These are phyloP conservation scores for Trichosporon sp. DNA, from an alignment of 1,284 basidiomycete species.

Conservation along the genomic window DNA sequence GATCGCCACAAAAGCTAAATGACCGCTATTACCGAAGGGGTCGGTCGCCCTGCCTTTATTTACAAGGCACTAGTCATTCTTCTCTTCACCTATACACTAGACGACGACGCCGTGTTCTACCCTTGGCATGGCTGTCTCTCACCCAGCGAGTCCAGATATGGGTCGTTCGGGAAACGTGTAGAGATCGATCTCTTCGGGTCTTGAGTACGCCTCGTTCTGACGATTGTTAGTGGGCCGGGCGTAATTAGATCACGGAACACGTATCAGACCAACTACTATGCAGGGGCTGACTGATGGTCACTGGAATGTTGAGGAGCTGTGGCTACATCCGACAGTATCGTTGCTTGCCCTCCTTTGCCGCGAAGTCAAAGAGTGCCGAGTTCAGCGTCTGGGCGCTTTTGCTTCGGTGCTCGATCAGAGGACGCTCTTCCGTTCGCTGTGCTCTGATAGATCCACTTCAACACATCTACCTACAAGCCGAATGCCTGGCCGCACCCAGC, in stretches of 20 bases:
- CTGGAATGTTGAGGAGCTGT: too few relatives aligned
- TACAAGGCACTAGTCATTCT: background rate
- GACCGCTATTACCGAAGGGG: background rate
- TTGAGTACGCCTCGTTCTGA: conserved; percentile 45
- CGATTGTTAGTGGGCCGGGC: conserved; percentile 32
- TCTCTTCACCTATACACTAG: conserved; percentile 26
- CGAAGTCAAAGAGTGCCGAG: too few relatives aligned
- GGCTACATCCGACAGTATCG: too few relatives aligned
- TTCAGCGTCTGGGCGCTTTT: too few relatives aligned
- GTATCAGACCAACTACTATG: too few relatives aligned
- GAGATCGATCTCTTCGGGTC: conserved; percentile 27
- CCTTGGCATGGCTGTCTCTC: conserved; percentile 41
- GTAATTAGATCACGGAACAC: conserved; percentile 46
- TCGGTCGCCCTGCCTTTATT: background rate
- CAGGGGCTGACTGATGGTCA: too few relatives aligned
- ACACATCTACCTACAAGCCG: too few relatives aligned
- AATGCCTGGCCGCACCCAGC: background rate
- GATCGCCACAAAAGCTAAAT: background rate
- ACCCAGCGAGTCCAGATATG: conserved; percentile 14
- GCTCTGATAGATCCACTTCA: too few relatives aligned
- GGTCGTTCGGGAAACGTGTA: conserved; percentile 16
- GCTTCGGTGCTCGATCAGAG: too few relatives aligned
- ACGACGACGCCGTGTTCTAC: conserved; percentile 39
- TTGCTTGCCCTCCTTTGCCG: too few relatives aligned
- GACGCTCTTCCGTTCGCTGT: too few relatives aligned